These are phyloP conservation scores for Panaeolus cyanescens DNA, from an alignment of 768 basidiomycete genomes.

Conservation along the genomic window DNA sequence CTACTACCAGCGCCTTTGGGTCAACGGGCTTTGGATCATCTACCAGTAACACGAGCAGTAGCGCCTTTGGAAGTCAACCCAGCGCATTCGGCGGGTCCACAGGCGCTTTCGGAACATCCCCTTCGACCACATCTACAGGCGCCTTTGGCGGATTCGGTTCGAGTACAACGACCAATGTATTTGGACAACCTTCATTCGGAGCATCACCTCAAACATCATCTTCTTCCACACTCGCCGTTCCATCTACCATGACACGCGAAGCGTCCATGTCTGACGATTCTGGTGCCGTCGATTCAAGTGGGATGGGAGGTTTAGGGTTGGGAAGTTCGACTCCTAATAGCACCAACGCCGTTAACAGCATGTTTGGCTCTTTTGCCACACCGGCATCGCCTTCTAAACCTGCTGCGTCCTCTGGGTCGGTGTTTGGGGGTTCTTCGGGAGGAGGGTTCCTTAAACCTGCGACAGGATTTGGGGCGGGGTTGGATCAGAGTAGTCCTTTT, in stretches of 20 bases:
- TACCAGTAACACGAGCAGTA: neutral
- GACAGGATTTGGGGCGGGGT: slow-evolving; percentile 32
- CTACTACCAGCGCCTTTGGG: slow-evolving; percentile 4
- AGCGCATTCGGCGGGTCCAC: slow-evolving; percentile 2
- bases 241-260: slow-evolving; percentile 41
- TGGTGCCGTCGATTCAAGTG: slow-evolving; percentile 22
- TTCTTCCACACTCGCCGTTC: slow-evolving; percentile 19
- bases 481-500: slow-evolving; percentile 18
- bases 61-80: slow-evolving; percentile 9
- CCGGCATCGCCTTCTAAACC: slow-evolving; percentile 20
- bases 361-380: slow-evolving; percentile 38
- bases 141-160: slow-evolving; percentile 17
- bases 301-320: slow-evolving; percentile 39
- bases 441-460: slow-evolving; percentile 35
- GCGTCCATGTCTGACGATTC: slow-evolving; percentile 47
- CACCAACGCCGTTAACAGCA: slow-evolving; percentile 29
- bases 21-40: neutral
- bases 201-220: slow-evolving; percentile 11
- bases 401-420: slow-evolving; percentile 19
- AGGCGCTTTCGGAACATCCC: slow-evolving; percentile 11
- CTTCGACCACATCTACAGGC: neutral
- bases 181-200: slow-evolving; percentile 31
- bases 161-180: slow-evolving; percentile 18
- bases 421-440: slow-evolving; percentile 15
- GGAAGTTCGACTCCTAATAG: slow-evolving; percentile 23